Evolutionary conservation across 768 basidiomycete genomes (phyloP).

Genomic region (Macrocybe gigantea): DNA sequence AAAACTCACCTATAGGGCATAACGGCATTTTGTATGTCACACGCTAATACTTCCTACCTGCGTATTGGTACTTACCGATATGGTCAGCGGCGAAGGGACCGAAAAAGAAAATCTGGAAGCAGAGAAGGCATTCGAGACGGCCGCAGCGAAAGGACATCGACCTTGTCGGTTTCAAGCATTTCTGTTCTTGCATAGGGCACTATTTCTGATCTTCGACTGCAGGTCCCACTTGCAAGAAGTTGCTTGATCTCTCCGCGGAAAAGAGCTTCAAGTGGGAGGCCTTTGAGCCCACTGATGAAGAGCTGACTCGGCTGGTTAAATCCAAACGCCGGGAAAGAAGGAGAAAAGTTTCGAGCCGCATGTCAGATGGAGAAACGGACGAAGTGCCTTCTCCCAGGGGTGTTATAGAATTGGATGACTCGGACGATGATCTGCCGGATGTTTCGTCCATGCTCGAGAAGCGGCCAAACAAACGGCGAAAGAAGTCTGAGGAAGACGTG

Average conservation of each 20-base stretch:
- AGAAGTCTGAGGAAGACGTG: slow-evolving; percentile 18
- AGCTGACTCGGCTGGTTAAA: slow-evolving; percentile 38
- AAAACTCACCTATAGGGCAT: slow-evolving; percentile 45
- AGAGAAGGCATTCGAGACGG: slow-evolving; percentile 53
- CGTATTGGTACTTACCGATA: neutral
- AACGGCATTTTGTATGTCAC: slow-evolving; percentile 53
- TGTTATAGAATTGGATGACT: slow-evolving; percentile 27
- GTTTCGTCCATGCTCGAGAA: slow-evolving; percentile 32
- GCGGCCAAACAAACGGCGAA: slow-evolving; percentile 26
- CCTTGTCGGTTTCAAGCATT: slow-evolving; percentile 38
- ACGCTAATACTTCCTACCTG: neutral
- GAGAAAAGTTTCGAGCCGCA: slow-evolving; percentile 7
- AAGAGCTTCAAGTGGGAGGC: slow-evolving; percentile 58
- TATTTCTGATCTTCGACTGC: neutral
- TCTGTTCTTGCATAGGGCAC: neutral
- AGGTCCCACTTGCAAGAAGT: slow-evolving; percentile 68
- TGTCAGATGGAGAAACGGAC: slow-evolving; percentile 12
- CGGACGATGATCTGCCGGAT: slow-evolving; percentile 52
- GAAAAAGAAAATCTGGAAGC: slow-evolving; percentile 49
- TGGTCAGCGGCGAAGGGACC: slow-evolving; percentile 42
- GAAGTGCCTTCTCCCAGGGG: slow-evolving; percentile 22
- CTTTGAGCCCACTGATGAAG: slow-evolving; percentile 64
- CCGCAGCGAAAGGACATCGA: slow-evolving; percentile 49
- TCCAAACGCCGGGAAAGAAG: slow-evolving; percentile 23
- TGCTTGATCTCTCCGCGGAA: slow-evolving; percentile 45